Conservation (phyloP, 2,329 filamentous ascomycete species). For the Fusarium azukiicola region DNA sequence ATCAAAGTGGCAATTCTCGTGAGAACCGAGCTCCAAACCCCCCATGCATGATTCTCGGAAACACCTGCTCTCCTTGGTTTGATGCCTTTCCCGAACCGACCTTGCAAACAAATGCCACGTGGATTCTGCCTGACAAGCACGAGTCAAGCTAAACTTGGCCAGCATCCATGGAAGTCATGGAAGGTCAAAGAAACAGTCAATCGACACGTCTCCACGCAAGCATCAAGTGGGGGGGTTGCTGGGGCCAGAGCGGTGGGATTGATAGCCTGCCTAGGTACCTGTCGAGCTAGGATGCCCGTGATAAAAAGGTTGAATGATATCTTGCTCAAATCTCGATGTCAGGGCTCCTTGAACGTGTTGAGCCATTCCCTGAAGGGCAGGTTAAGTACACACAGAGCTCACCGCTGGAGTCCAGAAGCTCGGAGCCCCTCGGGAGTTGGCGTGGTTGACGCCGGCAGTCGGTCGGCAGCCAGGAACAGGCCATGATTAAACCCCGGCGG, state of each 20-base stretch:
- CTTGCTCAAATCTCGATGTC: constrained; percentile 15
- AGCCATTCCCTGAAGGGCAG: constrained; percentile 10
- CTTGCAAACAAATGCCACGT: constrained; percentile 16
- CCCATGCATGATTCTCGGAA: background rate
- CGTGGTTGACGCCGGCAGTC: constrained; percentile 19
- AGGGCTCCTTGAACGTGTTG: background rate
- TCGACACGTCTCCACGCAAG: constrained; percentile 12
- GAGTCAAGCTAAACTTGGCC: background rate
- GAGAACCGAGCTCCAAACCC: background rate
- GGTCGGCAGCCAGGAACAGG: constrained; percentile 22
- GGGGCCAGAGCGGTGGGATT: background rate
- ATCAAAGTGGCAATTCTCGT: background rate
- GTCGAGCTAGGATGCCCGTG: constrained; percentile 11
- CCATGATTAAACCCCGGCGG: constrained; percentile 15
- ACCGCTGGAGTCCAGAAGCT: constrained; percentile 14
- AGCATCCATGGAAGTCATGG: constrained; percentile 24
- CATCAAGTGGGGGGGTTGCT: constrained; percentile 21
- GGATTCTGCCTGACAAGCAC: constrained; percentile 21
- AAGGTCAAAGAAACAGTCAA: constrained; percentile 21
- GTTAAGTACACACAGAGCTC: constrained; percentile 11
- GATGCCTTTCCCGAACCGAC: constrained; percentile 15
- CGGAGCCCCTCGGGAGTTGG: constrained; percentile 21
- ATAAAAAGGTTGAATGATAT: constrained; percentile 18
- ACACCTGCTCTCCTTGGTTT: background rate
- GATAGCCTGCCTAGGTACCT: background rate